A percentile compares a stretch with the other conserved stretches of the same genome.
Evolutionary conservation across 2,329 filamentous ascomycete species (phyloP).

Genomic region (Trichoderma sp.): DNA sequence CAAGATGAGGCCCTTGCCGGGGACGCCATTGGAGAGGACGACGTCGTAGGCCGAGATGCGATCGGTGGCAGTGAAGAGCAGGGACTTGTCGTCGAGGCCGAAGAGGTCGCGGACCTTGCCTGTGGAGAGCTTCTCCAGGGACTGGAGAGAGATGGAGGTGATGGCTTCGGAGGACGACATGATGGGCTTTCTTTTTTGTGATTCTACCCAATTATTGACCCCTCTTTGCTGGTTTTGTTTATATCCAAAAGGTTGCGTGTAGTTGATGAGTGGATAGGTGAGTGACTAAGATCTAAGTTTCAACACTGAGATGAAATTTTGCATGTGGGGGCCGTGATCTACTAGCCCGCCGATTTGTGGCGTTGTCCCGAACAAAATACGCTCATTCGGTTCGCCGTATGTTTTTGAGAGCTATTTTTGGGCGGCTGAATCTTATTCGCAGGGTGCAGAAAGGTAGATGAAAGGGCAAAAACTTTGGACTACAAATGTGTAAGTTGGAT

Average conservation of each 20-base stretch:
- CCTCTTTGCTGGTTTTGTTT: too few relatives aligned
- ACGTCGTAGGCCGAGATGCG: slow-evolving; percentile 96
- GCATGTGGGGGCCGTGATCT: neutral
- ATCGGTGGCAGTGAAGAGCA: slow-evolving; percentile 58
- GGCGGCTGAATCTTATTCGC: neutral
- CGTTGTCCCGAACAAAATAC: neutral
- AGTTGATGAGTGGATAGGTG: neutral
- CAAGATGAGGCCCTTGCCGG: slow-evolving; percentile 53
- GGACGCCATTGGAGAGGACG: slow-evolving; percentile 51
- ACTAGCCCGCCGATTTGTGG: slow-evolving; percentile 4
- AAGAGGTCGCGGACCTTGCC: slow-evolving; percentile 82
- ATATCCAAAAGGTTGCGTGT: neutral
- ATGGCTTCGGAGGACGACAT: slow-evolving; percentile 11
- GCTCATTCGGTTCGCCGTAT: neutral
- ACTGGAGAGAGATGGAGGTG: slow-evolving; percentile 27
- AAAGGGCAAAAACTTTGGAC: neutral
- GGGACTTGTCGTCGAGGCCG: slow-evolving; percentile 55
- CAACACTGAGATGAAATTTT: neutral
- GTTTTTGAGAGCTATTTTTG: neutral
- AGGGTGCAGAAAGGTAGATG: neutral
- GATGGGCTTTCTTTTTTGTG: too few relatives aligned
- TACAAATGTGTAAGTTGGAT: neutral
- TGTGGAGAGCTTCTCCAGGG: slow-evolving; percentile 36
- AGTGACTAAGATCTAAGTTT: slow-evolving; percentile 12
- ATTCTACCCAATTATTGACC: too few relatives aligned